Evolutionary conservation across 208 protist genomes (phyloP), one percentile per base, ranked within the genome.

Genomic region (Crithidia fasciculata): DNA sequence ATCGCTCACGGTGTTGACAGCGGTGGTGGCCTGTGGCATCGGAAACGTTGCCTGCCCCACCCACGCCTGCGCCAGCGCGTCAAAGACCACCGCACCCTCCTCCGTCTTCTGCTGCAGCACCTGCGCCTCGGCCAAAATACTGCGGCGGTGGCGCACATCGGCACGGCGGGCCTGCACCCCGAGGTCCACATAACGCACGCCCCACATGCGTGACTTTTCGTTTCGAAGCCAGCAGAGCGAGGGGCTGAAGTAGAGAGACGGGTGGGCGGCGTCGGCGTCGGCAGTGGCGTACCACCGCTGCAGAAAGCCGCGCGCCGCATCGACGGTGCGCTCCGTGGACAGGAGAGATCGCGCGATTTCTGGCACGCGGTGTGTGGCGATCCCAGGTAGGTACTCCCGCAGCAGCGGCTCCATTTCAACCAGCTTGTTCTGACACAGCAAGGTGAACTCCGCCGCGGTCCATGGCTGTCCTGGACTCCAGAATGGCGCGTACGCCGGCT

Each of bases 121-220:
- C n/a, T 12, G 7, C 69, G 67, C 57, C 8, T 81, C 86, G 12
- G 80, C 53, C 44, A 86, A 40, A 10, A 83, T 81, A 55, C 89
- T 87, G 54, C 85, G 81, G 5, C 56, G 45, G 19, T 89, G 83
- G 39, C 89, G 88, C 10, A 90, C 76, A 53, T 89, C 86, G 50
- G 47, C 40, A 37, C 58, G 41, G 43, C 56, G 44, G 45, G 82
- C 84, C 16, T 68, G 60, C 12, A 60, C 63, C 19, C 92, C 92
- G 56, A 95, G 65, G 68, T 96, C 92, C 19, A 96, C 82, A 76
- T 94, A 96, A 3, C 81, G 68, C 81, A 96, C 88, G 10, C 77
- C 64, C 90, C 90, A 96, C 59, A 90, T 53, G 52, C 86, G 74
- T 39, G 82, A 83, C 58, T 83, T 83, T 37, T 84, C 86, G 62